Conservation (phyloP, 2,329 filamentous ascomycete species). For the Hypocrella siamensis region DNA sequence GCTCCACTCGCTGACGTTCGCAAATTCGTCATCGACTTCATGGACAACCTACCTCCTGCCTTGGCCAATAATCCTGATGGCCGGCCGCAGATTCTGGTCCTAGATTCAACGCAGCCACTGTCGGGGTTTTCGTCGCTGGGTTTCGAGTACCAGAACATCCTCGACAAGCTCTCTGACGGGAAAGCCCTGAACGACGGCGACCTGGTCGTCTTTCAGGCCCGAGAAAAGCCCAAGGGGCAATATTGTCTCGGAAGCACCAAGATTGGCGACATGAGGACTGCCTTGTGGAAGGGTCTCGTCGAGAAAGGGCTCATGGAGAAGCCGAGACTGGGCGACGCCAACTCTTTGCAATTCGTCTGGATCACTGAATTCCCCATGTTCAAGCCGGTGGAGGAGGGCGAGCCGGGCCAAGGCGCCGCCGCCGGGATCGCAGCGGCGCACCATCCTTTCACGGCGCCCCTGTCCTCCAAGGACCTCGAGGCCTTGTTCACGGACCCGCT, state of each 20-base stretch:
- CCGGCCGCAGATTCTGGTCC: slow-evolving; percentile 65
- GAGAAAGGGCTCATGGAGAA: slow-evolving; percentile 38
- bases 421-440: slow-evolving; percentile 79
- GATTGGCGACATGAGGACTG: slow-evolving; percentile 57
- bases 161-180: slow-evolving; percentile 12
- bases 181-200: slow-evolving; percentile 48
- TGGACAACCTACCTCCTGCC: slow-evolving; percentile 44
- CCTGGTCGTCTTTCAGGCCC: slow-evolving; percentile 67
- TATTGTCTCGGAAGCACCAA: slow-evolving; percentile 43
- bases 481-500: slow-evolving; percentile 58
- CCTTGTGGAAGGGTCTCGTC: slow-evolving; percentile 54
- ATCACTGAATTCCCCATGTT: slow-evolving; percentile 87
- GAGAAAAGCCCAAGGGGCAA: slow-evolving; percentile 45
- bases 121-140: slow-evolving; percentile 65
- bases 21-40: slow-evolving; percentile 51
- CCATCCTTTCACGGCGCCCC: slow-evolving; percentile 88
- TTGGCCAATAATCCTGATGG: slow-evolving; percentile 58
- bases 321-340: slow-evolving; percentile 19
- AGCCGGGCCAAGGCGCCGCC: slow-evolving; percentile 65
- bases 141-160: slow-evolving; percentile 43
- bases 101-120: slow-evolving; percentile 58
- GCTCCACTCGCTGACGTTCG: slow-evolving; percentile 36
- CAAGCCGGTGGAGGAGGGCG: slow-evolving; percentile 47
- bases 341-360: slow-evolving; percentile 59
- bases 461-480: slow-evolving; percentile 55